Evolutionary conservation across 1,139 yeast species (phyloP).

Genomic region (Blastobotrys elegans): DNA sequence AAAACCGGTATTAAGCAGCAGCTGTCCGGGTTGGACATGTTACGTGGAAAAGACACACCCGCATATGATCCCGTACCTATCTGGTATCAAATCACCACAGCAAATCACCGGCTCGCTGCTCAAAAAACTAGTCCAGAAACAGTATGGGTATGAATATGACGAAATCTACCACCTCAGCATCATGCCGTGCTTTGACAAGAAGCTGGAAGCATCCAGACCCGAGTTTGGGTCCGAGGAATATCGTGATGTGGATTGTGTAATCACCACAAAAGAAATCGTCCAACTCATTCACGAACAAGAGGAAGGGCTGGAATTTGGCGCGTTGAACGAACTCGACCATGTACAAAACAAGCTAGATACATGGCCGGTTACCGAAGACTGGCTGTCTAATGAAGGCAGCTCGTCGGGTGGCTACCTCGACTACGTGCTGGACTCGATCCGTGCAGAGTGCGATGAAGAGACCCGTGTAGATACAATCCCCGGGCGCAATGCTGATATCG

Average conservation of each 20-base stretch:
- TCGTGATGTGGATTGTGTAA: slow-evolving; percentile 85
- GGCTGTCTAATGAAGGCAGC: slow-evolving; percentile 71
- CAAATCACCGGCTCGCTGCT: slow-evolving; percentile 82
- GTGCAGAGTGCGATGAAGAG: slow-evolving; percentile 14
- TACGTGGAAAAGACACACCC: slow-evolving; percentile 97
- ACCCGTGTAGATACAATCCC: slow-evolving; percentile 28
- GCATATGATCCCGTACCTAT: slow-evolving; percentile 55
- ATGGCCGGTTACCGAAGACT: slow-evolving; percentile 26
- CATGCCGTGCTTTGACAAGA: slow-evolving; percentile 98
- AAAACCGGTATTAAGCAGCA: slow-evolving; percentile 53
- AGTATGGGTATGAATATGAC: slow-evolving; percentile 31
- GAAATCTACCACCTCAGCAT: slow-evolving; percentile 72
- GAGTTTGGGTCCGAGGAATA: slow-evolving; percentile 43
- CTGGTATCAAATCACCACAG: slow-evolving; percentile 77
- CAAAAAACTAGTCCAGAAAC: slow-evolving; percentile 49
- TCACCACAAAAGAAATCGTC: slow-evolving; percentile 83
- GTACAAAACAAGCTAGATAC: slow-evolving; percentile 1
- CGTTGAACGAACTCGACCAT: slow-evolving; percentile 31
- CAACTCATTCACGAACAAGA: slow-evolving; percentile 57
- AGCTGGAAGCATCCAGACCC: slow-evolving; percentile 86
- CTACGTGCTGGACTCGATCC: slow-evolving; percentile 26
- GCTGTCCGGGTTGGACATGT: slow-evolving; percentile 96
- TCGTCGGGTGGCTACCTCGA: slow-evolving; percentile 77
- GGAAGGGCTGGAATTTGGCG: background rate
- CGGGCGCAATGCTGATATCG: slow-evolving; percentile 75